Base-by-base conservation (phyloP, 179 eudicot genomes). In the Patellifolia procumbens region DNA sequence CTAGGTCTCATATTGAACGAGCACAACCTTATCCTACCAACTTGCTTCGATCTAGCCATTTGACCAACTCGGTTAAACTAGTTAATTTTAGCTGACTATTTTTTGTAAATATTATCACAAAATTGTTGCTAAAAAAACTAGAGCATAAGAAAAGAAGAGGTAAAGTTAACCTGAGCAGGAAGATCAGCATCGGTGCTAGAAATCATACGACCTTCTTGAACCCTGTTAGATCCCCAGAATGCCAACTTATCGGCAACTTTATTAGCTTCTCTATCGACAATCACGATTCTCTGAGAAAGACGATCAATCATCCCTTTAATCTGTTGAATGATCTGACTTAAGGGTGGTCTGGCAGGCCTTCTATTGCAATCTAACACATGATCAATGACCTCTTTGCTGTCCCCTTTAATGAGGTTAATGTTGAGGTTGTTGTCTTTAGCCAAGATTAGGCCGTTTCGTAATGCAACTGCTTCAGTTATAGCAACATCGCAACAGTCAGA, bases 401-500 rank as follows among this genome's bases (percentile, higher is more conserved):
- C 74, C 26, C 82, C 82, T 53, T 74, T 37, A 10, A 79, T 49
- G 37, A 59, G 19, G 37, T 26, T n/a, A 5, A 74, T 26, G 8
- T 28, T 42, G 5, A 74, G 31, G 26, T 65, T 52, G n/a, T 12
- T 0, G 0, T 51, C 13, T n/a, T 16, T 46, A 0, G 78, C 82
- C 19, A 79, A 68, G 0, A 1, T 7, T 4, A 79, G 11, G 8
- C 82, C 78, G 13, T 69, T 60, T 24, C 19, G 19, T 3, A 79
- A 65, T 0, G 78, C 82, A 6, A 13, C 16, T 22, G 82, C 82
- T 32, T 74, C 82, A 15, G 64, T 74, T 16, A 74, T 74, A 10
- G 78, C 82, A 4, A 68, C 78, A 29, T 49, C 43, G 58, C 65
- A 64, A 11, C 10, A 20, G 2, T 65, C 13, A 0, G 74, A 43